Evolutionary conservation across 2,329 filamentous ascomycete species (phyloP).

Genomic region (Scedosporium aurantiacum): DNA sequence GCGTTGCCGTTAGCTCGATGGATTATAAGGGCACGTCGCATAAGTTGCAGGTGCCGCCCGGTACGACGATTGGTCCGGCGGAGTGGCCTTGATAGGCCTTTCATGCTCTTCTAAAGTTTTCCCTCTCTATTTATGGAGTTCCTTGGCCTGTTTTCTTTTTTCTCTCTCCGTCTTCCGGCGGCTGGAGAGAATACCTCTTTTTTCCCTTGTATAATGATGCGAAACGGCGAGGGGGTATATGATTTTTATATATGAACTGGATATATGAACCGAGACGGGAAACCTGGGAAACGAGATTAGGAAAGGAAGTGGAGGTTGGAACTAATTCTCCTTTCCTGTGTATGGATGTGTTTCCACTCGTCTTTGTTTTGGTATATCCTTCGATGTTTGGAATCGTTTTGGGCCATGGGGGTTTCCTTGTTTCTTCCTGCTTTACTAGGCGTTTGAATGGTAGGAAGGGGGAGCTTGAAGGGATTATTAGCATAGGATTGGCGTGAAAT

Average conservation of each 20-base stretch:
- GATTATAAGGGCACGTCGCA: conserved; percentile 34
- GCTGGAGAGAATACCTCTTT: no score
- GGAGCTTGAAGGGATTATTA: not conserved
- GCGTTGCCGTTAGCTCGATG: conserved; percentile 31
- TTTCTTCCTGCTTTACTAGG: not conserved
- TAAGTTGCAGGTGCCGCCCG: conserved; percentile 26
- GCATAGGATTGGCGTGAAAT: not conserved
- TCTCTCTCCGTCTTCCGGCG: not conserved
- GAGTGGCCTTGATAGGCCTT: conserved; percentile 23
- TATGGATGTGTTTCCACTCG: not conserved
- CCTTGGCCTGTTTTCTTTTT: not conserved
- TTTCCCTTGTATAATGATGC: no score
- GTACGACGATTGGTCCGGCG: conserved; percentile 40
- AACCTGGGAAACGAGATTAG: not conserved
- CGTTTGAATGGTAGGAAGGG: not conserved
- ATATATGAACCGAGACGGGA: not conserved
- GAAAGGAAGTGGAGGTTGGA: not conserved
- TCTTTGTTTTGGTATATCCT: not conserved
- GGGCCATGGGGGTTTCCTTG: not conserved
- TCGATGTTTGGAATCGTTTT: not conserved
- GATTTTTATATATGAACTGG: no score
- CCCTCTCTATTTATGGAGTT: not conserved
- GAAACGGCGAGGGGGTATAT: not conserved
- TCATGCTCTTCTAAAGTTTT: not conserved
- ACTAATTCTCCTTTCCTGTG: not conserved